These are phyloP conservation scores for Ascochyta viciae-villosae DNA, from an alignment of 2,329 filamentous ascomycete genomes.

Conservation along the genomic window DNA sequence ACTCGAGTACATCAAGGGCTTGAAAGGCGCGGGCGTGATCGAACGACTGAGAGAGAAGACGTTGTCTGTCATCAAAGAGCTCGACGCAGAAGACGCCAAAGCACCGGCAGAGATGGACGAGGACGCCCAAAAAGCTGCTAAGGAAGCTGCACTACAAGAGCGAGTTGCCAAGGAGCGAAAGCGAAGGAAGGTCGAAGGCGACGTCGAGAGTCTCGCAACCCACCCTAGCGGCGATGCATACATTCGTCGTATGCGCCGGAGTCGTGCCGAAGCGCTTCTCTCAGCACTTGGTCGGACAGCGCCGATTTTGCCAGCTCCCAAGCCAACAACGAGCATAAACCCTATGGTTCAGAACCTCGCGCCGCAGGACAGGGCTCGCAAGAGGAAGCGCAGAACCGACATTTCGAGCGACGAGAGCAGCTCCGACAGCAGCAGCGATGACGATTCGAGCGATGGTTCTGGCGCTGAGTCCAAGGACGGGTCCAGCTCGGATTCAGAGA, in stretches of 20 bases:
- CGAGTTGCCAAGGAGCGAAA: constrained; percentile 43
- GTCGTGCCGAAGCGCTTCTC: constrained; percentile 42
- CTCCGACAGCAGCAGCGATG: constrained; percentile 39
- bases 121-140: constrained; percentile 44
- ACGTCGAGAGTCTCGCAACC: constrained; percentile 34
- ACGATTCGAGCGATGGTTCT: constrained; percentile 31
- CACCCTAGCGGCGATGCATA: constrained; percentile 39
- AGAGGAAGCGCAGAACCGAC: constrained; percentile 39
- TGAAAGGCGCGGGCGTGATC: constrained; percentile 75
- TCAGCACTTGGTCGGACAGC: constrained; percentile 36
- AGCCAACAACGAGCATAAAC: constrained; percentile 22
- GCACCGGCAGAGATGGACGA: constrained; percentile 43
- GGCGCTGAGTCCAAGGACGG: constrained; percentile 29
- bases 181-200: constrained; percentile 38
- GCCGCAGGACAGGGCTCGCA: constrained; percentile 26
- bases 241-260: constrained; percentile 44
- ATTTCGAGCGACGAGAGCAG: constrained; percentile 45
- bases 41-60: constrained; percentile 73
- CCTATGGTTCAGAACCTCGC: constrained; percentile 24
- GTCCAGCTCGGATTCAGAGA: constrained; percentile 11
- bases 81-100: constrained; percentile 51
- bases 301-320: constrained; percentile 28
- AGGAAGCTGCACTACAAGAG: constrained; percentile 46
- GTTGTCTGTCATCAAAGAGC: constrained; percentile 63
- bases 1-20: constrained; percentile 77